A percentile compares a stretch with the other conserved stretches of the same genome.
Conservation (phyloP, 352 stramenopile genomes). For the Thalassiosira livingstoniorum region DNA sequence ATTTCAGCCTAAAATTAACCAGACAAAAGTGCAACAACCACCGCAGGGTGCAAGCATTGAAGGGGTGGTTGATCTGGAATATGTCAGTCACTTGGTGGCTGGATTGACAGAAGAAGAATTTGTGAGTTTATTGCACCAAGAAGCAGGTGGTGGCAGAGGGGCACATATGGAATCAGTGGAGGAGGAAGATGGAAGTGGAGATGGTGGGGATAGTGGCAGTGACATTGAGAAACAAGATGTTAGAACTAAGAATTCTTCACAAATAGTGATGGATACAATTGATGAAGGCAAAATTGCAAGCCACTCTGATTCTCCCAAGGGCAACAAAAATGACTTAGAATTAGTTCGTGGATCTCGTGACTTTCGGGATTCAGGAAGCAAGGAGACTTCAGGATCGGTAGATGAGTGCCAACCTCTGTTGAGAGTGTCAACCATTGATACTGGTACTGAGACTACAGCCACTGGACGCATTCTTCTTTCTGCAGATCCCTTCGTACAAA, state of each 20-base stretch:
- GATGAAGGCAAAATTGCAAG: no score
- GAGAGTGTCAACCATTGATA: background rate
- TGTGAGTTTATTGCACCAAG: constrained; percentile 27
- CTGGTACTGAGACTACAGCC: constrained; percentile 4
- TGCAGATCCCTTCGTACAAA: constrained; percentile 47
- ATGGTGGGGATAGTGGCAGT: no score
- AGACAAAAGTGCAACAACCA: no score
- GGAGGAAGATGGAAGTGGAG: background rate
- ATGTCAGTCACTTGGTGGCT: constrained; percentile 16
- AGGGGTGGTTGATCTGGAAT: constrained; percentile 30
- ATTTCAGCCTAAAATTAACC: no score
- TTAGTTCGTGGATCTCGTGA: no score
- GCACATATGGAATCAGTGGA: background rate
- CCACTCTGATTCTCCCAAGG: no score
- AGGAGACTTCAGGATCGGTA: no score
- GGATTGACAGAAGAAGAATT: constrained; percentile 36
- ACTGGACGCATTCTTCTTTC: constrained; percentile 27
- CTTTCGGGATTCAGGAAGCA: background rate
- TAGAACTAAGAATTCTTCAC: no score
- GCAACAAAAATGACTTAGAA: no score
- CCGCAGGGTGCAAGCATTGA: no score
- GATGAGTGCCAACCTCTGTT: constrained; percentile 14
- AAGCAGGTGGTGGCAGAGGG: background rate
- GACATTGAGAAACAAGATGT: no score
- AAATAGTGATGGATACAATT: no score